A percentile compares a stretch with the other conserved stretches of the same genome.
These are phyloP conservation scores for Talaromyces ruber DNA, from an alignment of 495 filamentous ascomycete species.

Conservation along the genomic window DNA sequence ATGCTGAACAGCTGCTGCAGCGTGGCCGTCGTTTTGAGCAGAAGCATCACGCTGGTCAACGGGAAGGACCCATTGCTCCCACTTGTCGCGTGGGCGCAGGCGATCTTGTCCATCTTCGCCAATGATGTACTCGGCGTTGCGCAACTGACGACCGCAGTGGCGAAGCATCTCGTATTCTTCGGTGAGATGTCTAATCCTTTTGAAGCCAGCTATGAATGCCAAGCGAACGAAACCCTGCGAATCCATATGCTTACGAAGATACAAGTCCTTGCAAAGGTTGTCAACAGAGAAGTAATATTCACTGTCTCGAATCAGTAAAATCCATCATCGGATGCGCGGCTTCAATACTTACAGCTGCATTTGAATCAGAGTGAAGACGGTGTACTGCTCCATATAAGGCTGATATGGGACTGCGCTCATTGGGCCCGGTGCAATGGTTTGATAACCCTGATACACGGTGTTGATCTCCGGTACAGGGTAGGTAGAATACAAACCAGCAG, in stretches of 20 bases:
- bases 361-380: slow-evolving; percentile 48
- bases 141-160: slow-evolving; percentile 60
- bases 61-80: slow-evolving; percentile 71
- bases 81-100: slow-evolving; percentile 68
- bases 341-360: slow-evolving; percentile 54
- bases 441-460: slow-evolving; percentile 42
- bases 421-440: slow-evolving; percentile 40
- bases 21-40: slow-evolving; percentile 52
- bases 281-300: slow-evolving; percentile 97
- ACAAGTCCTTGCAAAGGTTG: slow-evolving; percentile 92
- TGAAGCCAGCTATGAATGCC: slow-evolving; percentile 68
- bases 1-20: slow-evolving; percentile 1
- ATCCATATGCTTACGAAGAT: slow-evolving; percentile 86
- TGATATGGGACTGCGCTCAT: slow-evolving; percentile 59
- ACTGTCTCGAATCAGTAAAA: slow-evolving; percentile 18
- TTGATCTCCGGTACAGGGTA: slow-evolving; percentile 31
- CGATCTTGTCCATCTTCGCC: slow-evolving; percentile 69
- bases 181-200: slow-evolving; percentile 69
- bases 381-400: slow-evolving; percentile 47
- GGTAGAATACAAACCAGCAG: slow-evolving; percentile 26
- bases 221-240: slow-evolving; percentile 85
- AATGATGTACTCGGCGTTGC: slow-evolving; percentile 57
- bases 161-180: slow-evolving; percentile 66
- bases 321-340: not conserved
- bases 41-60: slow-evolving; percentile 51